Base-by-base conservation (phyloP, 2,329 filamentous ascomycete genomes). In the Botrytis sinoallii region DNA sequence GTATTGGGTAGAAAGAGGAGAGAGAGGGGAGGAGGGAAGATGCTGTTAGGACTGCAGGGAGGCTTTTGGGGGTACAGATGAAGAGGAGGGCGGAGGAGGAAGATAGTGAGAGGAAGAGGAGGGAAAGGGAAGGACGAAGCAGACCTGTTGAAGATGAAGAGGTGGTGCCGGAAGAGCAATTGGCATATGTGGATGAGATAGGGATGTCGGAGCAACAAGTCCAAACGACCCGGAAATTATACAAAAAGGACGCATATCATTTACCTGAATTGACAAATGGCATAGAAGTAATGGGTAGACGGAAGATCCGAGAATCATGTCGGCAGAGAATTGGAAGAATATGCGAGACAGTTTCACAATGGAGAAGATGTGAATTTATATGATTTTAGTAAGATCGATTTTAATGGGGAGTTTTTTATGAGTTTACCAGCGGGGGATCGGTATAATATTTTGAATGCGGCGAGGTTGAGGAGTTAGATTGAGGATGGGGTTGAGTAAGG, bases 331-430 rank as follows among this genome's bases (percentile, higher is more conserved):
- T 84, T 99, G 74, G 94, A 98, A 83, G 92, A 95, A 77, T 99
- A 99, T 81, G 95, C 97, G 4, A 87, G 91, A 70, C 95, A 98
- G 76, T 98, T 98, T 79, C 90, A 98, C 79, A 90, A 90, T 75
- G 96, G 96, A 72, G 94, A 98, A 82, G 95, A 98, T 81, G 92
- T 98, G 78, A 91, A 91, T 77, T 83, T 95, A 8, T 98, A 98
- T 83, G 95, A 98, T 83, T 99, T 99, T 81, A 97, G 93, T 80
- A 98, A 98, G 83, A 99, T 99, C 78, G 96, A 99, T 81, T 99
- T 98, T 79, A 93, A 98, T 77, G 93, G 95, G 77, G 90, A 95
- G 20, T 99, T 99, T 83, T 99, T 99, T 84, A 89, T 92, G 81
- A 97, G 94, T 81, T 83, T 99, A 73, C 96, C 97, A 0, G 87